A percentile compares a stretch with the other conserved stretches of the same genome.
Conservation (phyloP, 2,329 filamentous ascomycete species). For the Sporothrix globosa region DNA sequence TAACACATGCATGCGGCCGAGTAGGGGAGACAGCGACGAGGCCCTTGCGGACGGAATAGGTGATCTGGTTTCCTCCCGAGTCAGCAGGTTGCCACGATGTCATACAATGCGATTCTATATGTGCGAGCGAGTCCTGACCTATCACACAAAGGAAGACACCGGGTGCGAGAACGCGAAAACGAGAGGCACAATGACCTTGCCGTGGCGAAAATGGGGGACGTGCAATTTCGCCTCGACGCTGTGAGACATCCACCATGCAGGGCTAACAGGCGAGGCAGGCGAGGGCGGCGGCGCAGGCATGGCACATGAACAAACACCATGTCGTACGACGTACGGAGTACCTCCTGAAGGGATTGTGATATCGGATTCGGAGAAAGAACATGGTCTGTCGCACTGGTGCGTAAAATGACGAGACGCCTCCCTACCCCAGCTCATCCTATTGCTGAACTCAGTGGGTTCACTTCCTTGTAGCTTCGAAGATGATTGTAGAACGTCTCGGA, state of each 20-base stretch:
- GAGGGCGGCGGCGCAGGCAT: background rate
- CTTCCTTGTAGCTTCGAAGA: background rate
- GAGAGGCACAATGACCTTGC: background rate
- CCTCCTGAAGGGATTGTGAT: too few relatives aligned
- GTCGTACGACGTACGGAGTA: too few relatives aligned
- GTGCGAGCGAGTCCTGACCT: background rate
- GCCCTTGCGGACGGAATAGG: background rate
- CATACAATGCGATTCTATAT: background rate
- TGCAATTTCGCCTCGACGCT: constrained; percentile 27
- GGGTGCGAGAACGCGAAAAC: background rate
- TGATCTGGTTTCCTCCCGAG: background rate
- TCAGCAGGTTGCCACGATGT: background rate
- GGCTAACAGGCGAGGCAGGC: constrained; percentile 9
- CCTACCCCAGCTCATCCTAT: background rate
- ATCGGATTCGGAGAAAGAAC: background rate
- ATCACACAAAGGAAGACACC: background rate
- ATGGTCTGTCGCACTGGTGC: background rate
- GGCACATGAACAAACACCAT: background rate
- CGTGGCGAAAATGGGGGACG: background rate
- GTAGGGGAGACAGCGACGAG: background rate
- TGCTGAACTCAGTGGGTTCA: background rate
- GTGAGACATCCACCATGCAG: constrained; percentile 17
- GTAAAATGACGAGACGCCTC: constrained; percentile 3
- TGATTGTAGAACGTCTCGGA: constrained; percentile 3
- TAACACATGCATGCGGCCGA: background rate